Evolutionary conservation across 2,329 filamentous ascomycete species (phyloP).

Genomic region (Epichloe gansuensis): DNA sequence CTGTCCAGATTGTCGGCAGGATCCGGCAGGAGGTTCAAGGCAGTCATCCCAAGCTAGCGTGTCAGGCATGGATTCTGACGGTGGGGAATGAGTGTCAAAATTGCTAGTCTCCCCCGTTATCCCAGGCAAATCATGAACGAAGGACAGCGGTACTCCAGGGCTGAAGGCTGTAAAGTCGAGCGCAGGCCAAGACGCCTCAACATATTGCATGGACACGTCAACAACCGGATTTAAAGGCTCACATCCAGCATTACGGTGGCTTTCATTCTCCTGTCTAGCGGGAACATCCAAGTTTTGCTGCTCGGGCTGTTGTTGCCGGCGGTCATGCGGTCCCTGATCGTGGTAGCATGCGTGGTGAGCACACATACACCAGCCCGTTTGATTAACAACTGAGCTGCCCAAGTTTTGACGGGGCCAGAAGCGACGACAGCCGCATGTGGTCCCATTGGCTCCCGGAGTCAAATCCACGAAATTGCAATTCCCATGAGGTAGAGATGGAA

Average conservation of each 20-base stretch:
- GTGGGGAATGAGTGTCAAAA: conserved; percentile 15
- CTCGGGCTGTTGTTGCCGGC: conserved; percentile 10
- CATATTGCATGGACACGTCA: conserved; percentile 31
- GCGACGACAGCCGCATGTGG: conserved; percentile 45
- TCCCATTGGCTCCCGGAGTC: conserved; percentile 35
- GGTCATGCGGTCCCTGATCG: conserved; percentile 28
- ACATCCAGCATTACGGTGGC: conserved; percentile 28
- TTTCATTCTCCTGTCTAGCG: conserved; percentile 39
- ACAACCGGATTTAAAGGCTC: conserved; percentile 41
- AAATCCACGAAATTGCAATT: conserved; percentile 46
- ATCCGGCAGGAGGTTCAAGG: conserved; percentile 25
- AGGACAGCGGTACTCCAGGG: conserved; percentile 19
- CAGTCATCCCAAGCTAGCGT: conserved; percentile 39
- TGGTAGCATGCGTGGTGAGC: conserved; percentile 51
- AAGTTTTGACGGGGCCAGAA: conserved; percentile 39
- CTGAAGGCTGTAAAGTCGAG: conserved; percentile 30
- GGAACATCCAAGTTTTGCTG: conserved; percentile 9
- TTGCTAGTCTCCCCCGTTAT: conserved; percentile 12
- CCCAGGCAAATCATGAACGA: conserved; percentile 20
- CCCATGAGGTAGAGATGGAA: conserved; percentile 33
- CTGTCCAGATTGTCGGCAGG: neutral
- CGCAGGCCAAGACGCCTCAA: conserved; percentile 19
- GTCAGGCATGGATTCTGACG: conserved; percentile 38
- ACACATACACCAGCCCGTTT: conserved; percentile 46
- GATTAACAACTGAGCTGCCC: conserved; percentile 24